Conservation (phyloP, 768 basidiomycete genomes). For the Lactarius evosmus region DNA sequence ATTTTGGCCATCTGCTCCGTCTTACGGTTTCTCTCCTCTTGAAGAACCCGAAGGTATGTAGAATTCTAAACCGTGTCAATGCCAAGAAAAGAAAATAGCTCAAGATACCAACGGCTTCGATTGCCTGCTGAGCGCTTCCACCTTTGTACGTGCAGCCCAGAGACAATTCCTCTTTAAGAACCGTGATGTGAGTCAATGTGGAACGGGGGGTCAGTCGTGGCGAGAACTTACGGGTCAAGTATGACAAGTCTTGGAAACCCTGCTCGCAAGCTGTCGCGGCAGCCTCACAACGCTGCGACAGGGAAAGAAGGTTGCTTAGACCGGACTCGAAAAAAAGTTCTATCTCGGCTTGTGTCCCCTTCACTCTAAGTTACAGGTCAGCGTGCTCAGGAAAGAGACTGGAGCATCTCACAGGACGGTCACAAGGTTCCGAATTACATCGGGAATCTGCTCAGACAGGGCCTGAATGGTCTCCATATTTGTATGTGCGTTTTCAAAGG, state of each 20-base stretch:
- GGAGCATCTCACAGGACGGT: not conserved
- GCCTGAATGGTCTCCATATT: constrained; percentile 18
- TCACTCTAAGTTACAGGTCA: not conserved
- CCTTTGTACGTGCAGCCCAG: constrained; percentile 5
- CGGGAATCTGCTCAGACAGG: constrained; percentile 15
- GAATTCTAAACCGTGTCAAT: not conserved
- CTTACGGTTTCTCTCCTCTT: not conserved
- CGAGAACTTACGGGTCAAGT: not conserved
- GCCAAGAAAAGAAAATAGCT: not conserved
- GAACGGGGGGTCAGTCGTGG: too few relatives aligned
- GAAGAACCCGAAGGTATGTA: constrained; percentile 1
- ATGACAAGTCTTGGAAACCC: constrained; percentile 4
- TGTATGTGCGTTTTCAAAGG: constrained; percentile 19
- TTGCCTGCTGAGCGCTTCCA: not conserved
- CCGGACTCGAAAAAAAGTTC: constrained; percentile 4
- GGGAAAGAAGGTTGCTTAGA: not conserved
- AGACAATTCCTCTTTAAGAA: not conserved
- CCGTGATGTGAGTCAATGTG: not conserved
- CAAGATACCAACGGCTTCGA: not conserved
- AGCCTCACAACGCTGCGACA: constrained; percentile 1
- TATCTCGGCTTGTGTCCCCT: not conserved
- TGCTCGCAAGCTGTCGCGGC: constrained; percentile 1
- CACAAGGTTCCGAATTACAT: constrained; percentile 10
- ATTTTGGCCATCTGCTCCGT: not conserved
- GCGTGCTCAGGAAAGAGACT: not conserved